Base-by-base conservation (phyloP, 495 filamentous ascomycete genomes). In the Penicillium daleae region DNA sequence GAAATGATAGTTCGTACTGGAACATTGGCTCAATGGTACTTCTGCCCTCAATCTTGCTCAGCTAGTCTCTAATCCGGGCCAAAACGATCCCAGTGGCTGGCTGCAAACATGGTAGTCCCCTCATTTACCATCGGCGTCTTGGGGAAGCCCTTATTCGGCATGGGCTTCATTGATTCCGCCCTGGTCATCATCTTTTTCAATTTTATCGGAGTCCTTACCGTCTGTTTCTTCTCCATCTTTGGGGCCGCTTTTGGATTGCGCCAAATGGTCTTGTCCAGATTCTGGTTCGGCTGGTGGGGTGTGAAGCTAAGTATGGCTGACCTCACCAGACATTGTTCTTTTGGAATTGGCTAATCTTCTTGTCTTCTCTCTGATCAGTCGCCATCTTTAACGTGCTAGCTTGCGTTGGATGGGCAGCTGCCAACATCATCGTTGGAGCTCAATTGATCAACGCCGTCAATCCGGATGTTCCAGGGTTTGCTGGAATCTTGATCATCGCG, bases 71-170 rank as follows among this genome's bases (percentile, higher is more conserved):
- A 66, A 65, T 32, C 22, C 40, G 19, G n/a, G 15, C 26, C 4
- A 48, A 17, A 51, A 53, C 37, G 13, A 15, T 50, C 35, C 62
- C 39, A 64, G 57, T 63, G 58, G 62, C 58, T 67, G 29, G 57
- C 65, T 50, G 61, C 59, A 32, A 63, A 70, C 33, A 67, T 67
- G 65, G 65, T 33, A 7, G 61, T 60, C 24, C 64, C 51, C 26
- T 83, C 81, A 4, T 84, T 87, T 56, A 83, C 82, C 4, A 85
- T 83, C 21, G 83, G 84, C 40, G 82, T 87, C 76, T 71, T 85
- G 6, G 83, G 82, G 1, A 81, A 80, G 4, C 68, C 76, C 0
- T 64, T 75, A 1, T 85, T 80, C 62, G 80, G 78, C 0, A 69
- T 86, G 59, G 67, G 72, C 24, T 71, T 86, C 6, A 64, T 81